Conservation (phyloP, 2,329 filamentous ascomycete genomes). For the Trichoderma gracile region DNA sequence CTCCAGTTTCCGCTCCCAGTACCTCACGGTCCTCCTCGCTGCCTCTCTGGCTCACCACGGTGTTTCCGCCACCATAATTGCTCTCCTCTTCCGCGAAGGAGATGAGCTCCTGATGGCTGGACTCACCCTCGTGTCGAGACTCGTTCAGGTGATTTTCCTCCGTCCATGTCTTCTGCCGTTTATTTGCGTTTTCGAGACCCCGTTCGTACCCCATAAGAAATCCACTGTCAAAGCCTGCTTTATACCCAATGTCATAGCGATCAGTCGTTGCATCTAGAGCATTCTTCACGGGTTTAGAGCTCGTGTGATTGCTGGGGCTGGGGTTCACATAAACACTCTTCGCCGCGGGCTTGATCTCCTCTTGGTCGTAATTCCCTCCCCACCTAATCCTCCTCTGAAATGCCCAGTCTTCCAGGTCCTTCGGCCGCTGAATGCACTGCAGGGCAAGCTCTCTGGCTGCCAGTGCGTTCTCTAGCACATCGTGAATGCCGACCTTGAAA, state of each 20-base stretch:
- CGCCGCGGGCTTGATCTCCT: too few relatives aligned
- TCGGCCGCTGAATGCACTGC: not conserved
- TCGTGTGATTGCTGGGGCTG: not conserved
- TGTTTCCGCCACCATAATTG: fast-evolving
- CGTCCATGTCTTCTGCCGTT: too few relatives aligned
- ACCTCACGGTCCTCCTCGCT: too few relatives aligned
- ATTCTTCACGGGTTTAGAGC: too few relatives aligned
- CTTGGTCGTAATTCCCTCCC: too few relatives aligned
- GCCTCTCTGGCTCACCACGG: too few relatives aligned
- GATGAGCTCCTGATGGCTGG: not conserved
- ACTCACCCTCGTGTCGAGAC: too few relatives aligned
- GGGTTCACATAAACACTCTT: not conserved
- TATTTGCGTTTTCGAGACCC: not conserved
- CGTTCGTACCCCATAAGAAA: not conserved
- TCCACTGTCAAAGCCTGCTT: not conserved
- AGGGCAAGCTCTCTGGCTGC: not conserved
- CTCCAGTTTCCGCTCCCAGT: not conserved
- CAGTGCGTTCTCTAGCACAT: not conserved
- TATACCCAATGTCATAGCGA: not conserved
- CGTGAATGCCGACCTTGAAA: not conserved
- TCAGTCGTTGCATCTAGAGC: not conserved
- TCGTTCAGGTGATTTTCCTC: too few relatives aligned
- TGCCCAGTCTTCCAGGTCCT: not conserved
- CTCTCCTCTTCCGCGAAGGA: not conserved
- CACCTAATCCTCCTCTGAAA: too few relatives aligned